These are phyloP conservation scores for Saccharum officinarum DNA, from an alignment of 176 grass and related monocot genomes.

Conservation along the genomic window DNA sequence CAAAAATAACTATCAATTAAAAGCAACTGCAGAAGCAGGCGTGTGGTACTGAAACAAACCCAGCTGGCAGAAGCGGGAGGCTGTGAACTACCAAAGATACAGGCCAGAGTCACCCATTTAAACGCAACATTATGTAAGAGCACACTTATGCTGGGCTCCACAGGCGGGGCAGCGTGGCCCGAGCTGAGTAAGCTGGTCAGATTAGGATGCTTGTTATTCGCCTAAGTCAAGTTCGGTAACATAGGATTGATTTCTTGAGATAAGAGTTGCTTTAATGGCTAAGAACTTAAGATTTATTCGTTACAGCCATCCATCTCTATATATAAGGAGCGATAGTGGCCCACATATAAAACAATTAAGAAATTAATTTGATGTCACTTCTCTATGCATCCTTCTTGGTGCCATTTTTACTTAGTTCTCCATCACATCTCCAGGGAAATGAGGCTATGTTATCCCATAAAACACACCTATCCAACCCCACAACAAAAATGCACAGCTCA, in stretches of 20 bases:
- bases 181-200: neutral
- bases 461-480: neutral
- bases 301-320: neutral
- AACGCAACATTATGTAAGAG: conserved; percentile 1
- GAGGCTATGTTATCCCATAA: neutral
- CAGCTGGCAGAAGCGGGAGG: neutral
- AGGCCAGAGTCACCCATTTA: neutral
- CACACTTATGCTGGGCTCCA: neutral
- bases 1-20: conserved; percentile 11
- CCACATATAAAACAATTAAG: neutral
- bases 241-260: neutral
- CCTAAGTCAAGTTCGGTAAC: neutral
- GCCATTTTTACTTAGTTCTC: neutral
- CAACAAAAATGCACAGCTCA: neutral
- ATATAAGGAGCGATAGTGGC: neutral
- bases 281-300: neutral
- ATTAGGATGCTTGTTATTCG: neutral
- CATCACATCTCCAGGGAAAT: neutral
- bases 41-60: neutral
- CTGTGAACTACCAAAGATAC: neutral
- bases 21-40: neutral
- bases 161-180: neutral
- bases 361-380: neutral
- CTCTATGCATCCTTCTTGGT: neutral
- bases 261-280: neutral